A percentile compares a stretch with the other conserved stretches of the same genome.
Evolutionary conservation across 2,329 filamentous ascomycete species (phyloP).

Genomic region (Penicillium sp.): DNA sequence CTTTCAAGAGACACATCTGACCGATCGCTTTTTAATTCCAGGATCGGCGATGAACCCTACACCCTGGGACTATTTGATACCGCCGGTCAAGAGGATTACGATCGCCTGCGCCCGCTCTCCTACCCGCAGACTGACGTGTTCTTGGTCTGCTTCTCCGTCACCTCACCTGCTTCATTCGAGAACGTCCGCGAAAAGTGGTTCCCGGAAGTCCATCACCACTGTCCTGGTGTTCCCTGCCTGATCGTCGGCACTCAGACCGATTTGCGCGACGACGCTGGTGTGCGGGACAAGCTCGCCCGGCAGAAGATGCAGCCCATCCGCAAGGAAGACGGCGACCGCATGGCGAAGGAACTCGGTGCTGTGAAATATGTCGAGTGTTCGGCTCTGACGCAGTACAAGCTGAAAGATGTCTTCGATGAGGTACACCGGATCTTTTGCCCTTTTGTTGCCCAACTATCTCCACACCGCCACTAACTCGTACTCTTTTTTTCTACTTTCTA

Average conservation of each 20-base stretch:
- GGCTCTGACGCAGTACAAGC: constrained; percentile 93
- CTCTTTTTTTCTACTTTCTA: constrained; percentile 39
- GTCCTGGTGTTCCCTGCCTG: constrained; percentile 92
- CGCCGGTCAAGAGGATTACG: constrained; percentile 98
- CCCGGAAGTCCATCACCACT: constrained; percentile 97
- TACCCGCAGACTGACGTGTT: constrained; percentile 99
- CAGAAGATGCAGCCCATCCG: constrained; percentile 94
- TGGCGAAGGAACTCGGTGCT: constrained; percentile 95
- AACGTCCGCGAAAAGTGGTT: constrained; percentile 99
- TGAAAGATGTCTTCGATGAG: constrained; percentile 99
- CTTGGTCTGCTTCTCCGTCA: constrained; percentile 98
- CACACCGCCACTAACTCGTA: constrained; percentile 7
- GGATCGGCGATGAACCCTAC: constrained; percentile 99
- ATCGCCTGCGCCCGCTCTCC: constrained; percentile 90
- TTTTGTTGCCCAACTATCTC: background rate
- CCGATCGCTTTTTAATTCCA: constrained; percentile 39
- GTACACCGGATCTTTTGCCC: constrained; percentile 53
- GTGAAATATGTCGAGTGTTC: constrained; percentile 99
- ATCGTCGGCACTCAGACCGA: constrained; percentile 98
- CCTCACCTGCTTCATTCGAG: constrained; percentile 94
- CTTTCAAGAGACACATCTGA: constrained; percentile 5
- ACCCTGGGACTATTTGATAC: constrained; percentile 98
- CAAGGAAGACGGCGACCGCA: constrained; percentile 89
- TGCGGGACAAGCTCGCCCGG: constrained; percentile 87
- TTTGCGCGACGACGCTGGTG: constrained; percentile 82